Evolutionary conservation across 169 alveolate genomes (phyloP), one percentile per base, ranked within the genome.

Genomic region (Plasmodium knowlesi): DNA sequence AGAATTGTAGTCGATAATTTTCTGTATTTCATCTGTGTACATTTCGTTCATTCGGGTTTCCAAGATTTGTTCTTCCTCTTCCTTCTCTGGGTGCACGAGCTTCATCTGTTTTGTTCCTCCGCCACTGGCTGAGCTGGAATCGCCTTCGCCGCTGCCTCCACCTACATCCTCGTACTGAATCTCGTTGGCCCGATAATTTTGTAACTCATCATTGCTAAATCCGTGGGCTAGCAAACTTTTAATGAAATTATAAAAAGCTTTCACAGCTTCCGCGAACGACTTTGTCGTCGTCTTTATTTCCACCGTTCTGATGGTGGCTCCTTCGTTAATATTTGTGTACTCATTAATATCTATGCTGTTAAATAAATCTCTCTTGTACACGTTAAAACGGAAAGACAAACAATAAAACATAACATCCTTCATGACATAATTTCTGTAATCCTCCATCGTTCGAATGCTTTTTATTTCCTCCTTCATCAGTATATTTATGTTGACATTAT

Each of bases 401-500:
- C 97, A 95, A 50, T 95, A 95, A 83, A 95, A 95, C 12, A 95
- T 85, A 57, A 88, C 57, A 8, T 94, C 97, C 46, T 95, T 95
- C 93, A 95, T 95, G 3, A 95, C 61, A 70, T 93, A 92, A 28
- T 79, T 28, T 61, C 92, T 95, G 61, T 91, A 83, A 70, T 95
- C 97, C 50, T 90, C 92, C 71, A 70, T 37, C 14, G 85, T 70
- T 14, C 79, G 57, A 41, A 83, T 88, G 54, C 91, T 86, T 73
- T 74, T 84, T 80, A 93, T 85, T 79, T 93, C 92, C 41, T 93
- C 96, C 71, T 76, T 79, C 73, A 86, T 30, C 76, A 92, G 84
- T 57, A 93, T 93, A 39, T 93, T 93, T 80, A 92, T 86, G 78
- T 85, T 89, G 41, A 88, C 92, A 76, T 88, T 83, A n/a, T 83